Evolutionary conservation across 139 green algal genomes (phyloP).

Genomic region (Asterochloris erici): DNA sequence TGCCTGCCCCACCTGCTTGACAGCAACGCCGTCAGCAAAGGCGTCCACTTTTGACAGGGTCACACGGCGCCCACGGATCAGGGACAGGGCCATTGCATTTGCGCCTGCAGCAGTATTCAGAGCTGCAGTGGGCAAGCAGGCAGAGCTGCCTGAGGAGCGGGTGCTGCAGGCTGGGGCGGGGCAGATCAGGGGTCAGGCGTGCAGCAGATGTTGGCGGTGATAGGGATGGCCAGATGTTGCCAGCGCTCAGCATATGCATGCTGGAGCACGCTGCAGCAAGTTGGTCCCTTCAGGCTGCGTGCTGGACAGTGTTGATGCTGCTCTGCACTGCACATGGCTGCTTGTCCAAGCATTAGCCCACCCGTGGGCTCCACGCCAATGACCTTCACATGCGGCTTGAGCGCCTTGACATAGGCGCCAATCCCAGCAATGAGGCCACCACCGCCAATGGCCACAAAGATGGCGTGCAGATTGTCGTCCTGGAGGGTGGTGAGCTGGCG

Average conservation of each 20-base stretch:
- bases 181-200: too few relatives aligned
- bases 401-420: slow-evolving; percentile 82
- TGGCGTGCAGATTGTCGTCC: slow-evolving; percentile 65
- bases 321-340: neutral
- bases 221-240: too few relatives aligned
- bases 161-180: too few relatives aligned
- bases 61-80: slow-evolving; percentile 66
- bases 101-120: slow-evolving; percentile 51
- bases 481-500: slow-evolving; percentile 32
- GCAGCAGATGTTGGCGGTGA: too few relatives aligned
- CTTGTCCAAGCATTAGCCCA: neutral
- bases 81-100: slow-evolving; percentile 90
- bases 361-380: slow-evolving; percentile 90
- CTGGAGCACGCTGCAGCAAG: neutral
- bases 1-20: slow-evolving; percentile 85
- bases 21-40: slow-evolving; percentile 93
- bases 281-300: neutral
- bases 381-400: slow-evolving; percentile 78
- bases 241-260: too few relatives aligned
- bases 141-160: too few relatives aligned
- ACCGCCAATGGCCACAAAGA: slow-evolving; percentile 91
- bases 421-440: slow-evolving; percentile 93
- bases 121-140: neutral
- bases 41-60: slow-evolving; percentile 81
- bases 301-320: too few relatives aligned